Evolutionary conservation across 2,329 filamentous ascomycete genomes (phyloP), one percentile per base, ranked within the genome.

Genomic region (Alternaria triticina): DNA sequence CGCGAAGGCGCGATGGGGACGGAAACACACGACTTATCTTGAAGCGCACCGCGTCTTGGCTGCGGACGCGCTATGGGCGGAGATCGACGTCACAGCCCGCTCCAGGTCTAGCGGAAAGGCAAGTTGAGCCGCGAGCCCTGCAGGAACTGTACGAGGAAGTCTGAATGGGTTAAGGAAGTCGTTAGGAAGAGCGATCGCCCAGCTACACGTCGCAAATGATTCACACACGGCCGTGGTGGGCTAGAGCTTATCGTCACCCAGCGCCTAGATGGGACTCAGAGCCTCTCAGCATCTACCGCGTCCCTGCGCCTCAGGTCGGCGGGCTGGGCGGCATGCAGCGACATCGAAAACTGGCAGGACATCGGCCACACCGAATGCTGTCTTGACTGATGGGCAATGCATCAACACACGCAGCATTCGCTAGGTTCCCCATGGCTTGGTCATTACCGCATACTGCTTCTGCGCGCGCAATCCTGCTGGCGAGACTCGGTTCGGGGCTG

Each of bases 21-120:
- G 68, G 54, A 62, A 57, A 57, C 20, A 54, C 59, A 49, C 57
- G 36, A 52, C 64, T 57, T 59, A 58, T 63, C 23, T 60, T 74
- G 72, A 73, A 67, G 69, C 73, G 69, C 57, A 50, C 22, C 57
- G 64, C 59, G 75, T 72, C 59, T 60, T 58, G 58, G 45, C 45
- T 40, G 33, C 22, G 25, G 12, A 61, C 54, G 54, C 54, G 40
- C 47, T 52, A 52, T n/a, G 27, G 27, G 30, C 36, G 36, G 59
- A 45, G 64, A 68, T 65, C 57, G 56, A 61, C 67, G 68, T 69
- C 62, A 62, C 55, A 30, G 62, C 62, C 23, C 17, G 50, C 30
- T 36, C 36, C 45, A 36, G 28, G 28, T 23, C 9, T 36, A 58
- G 46, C 54, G 47, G 60, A 61, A 58, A 27, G 36, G n/a, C 33